Evolutionary conservation across 345 rosid genomes (phyloP).

Genomic region (Lumnitzera littorea): DNA sequence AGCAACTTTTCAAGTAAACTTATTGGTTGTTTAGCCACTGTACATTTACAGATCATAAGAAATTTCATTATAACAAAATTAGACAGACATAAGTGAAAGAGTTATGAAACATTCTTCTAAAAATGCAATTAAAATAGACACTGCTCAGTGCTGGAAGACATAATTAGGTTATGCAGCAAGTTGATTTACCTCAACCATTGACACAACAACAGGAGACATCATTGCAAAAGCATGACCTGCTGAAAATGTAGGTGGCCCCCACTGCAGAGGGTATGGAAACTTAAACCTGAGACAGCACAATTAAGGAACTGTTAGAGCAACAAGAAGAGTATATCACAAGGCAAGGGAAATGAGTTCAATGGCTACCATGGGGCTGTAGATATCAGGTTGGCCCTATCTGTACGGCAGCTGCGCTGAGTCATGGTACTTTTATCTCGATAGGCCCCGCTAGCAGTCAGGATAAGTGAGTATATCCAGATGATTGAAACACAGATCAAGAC

Average conservation of each 20-base stretch:
- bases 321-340: not conserved
- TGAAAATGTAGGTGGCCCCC: conserved; percentile 98
- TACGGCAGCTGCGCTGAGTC: conserved; percentile 81
- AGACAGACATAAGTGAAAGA: no score
- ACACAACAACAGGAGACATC: conserved; percentile 91
- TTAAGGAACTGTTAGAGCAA: not conserved
- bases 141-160: no score
- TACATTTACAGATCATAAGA: no score
- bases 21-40: no score
- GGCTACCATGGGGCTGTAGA: conserved; percentile 91
- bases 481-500: conserved; percentile 59
- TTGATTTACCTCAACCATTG: conserved; percentile 78
- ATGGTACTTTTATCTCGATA: conserved; percentile 43
- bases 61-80: no score
- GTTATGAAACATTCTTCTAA: no score
- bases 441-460: conserved; percentile 88
- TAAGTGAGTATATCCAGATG: conserved; percentile 78
- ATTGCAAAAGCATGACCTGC: conserved; percentile 93
- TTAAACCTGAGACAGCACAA: conserved; percentile 53
- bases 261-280: conserved; percentile 94
- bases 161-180: no score
- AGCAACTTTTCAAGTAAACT: no score
- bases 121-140: no score
- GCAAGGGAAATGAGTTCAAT: not conserved
- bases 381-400: conserved; percentile 69